Conservation (phyloP, 2,329 filamentous ascomycete genomes). For the Trichoderma oligosporum region DNA sequence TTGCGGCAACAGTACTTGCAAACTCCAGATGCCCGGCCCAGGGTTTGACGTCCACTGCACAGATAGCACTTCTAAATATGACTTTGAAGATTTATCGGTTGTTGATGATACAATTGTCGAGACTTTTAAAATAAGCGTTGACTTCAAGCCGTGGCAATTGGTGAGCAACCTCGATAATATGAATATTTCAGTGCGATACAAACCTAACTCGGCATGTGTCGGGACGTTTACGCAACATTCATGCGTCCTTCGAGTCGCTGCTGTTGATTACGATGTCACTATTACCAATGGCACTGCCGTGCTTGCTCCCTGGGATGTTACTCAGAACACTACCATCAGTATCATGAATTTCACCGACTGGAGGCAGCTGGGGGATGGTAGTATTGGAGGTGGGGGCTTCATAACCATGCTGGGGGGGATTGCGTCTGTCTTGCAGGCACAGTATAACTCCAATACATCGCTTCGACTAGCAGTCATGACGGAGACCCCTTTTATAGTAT, state of each 20-base stretch:
- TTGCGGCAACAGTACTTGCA: neutral
- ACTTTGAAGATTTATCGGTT: neutral
- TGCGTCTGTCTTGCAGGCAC: neutral
- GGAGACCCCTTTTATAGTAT: neutral
- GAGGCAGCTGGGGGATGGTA: neutral
- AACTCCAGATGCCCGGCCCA: neutral
- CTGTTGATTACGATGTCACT: constrained; percentile 3
- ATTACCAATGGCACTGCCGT: neutral
- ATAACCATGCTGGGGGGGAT: constrained; percentile 13
- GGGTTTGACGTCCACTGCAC: constrained; percentile 8
- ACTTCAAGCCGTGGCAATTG: neutral
- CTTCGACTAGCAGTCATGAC: neutral
- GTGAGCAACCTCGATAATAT: neutral
- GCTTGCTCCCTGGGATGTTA: neutral
- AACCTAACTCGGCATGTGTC: neutral
- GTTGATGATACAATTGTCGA: neutral
- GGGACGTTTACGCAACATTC: neutral
- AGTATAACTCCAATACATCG: constrained; percentile 12
- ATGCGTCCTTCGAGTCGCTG: constrained; percentile 2
- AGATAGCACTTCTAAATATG: neutral
- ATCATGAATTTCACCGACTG: neutral
- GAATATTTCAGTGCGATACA: constrained; percentile 5
- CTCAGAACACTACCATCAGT: neutral
- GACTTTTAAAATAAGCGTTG: constrained; percentile 5
- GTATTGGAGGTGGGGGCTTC: constrained; percentile 5